Conservation (phyloP, 495 filamentous ascomycete species). For the Annulohypoxylon bovei region DNA sequence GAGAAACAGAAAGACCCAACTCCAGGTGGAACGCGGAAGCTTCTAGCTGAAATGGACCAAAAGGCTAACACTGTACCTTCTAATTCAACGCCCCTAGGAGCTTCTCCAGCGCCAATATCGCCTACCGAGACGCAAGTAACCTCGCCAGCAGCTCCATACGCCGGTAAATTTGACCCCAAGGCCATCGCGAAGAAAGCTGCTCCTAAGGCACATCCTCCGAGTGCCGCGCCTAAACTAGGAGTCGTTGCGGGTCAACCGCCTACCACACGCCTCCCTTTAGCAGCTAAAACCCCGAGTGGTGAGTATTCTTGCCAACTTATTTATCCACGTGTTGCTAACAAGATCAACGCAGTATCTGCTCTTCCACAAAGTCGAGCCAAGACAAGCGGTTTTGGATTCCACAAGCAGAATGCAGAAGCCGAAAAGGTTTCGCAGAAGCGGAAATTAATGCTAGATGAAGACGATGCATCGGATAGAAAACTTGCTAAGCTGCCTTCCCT, state of each 20-base stretch:
- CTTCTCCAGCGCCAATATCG: slow-evolving; percentile 60
- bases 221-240: slow-evolving; percentile 52
- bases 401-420: slow-evolving; percentile 68
- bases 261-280: slow-evolving; percentile 29
- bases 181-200: slow-evolving; percentile 79
- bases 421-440: slow-evolving; percentile 76
- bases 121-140: slow-evolving; percentile 46
- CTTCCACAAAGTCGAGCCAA: slow-evolving; percentile 73
- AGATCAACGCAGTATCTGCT: slow-evolving; percentile 53
- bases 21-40: slow-evolving; percentile 68
- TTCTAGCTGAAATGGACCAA: slow-evolving; percentile 80
- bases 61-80: slow-evolving; percentile 67
- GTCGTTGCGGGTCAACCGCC: slow-evolving; percentile 42
- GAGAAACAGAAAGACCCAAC: slow-evolving; percentile 79
- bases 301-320: slow-evolving; percentile 23
- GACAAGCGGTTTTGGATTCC: slow-evolving; percentile 85
- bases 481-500: slow-evolving; percentile 85
- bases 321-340: slow-evolving; percentile 13
- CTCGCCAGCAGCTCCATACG: slow-evolving; percentile 66
- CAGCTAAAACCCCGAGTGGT: slow-evolving; percentile 38
- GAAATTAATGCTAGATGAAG: slow-evolving; percentile 85
- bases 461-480: slow-evolving; percentile 85
- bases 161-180: slow-evolving; percentile 90
- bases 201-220: slow-evolving; percentile 62
- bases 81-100: slow-evolving; percentile 65